Percentiles rank a stretch among this genome's conserved stretches.
phyloP scores from a whole-genome alignment of 108 stramenopile species.

The Epithemia pelagica region DNA sequence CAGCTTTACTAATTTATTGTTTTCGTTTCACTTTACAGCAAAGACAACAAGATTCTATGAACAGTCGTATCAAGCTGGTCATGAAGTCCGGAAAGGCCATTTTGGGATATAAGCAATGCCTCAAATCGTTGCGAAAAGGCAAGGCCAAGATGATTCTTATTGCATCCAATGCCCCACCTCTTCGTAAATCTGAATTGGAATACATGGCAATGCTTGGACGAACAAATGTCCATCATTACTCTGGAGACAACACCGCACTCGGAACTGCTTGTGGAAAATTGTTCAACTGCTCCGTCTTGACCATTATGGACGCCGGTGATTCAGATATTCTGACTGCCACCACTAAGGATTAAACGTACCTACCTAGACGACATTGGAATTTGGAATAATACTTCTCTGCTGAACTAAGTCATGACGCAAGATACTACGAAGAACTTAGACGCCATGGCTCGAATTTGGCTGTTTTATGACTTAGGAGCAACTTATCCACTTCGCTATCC shows the following conservation, averaged over 20 bases:
- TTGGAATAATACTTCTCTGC: too few relatives aligned
- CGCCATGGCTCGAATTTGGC: too few relatives aligned
- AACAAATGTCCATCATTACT: conserved; percentile 93
- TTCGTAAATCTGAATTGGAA: conserved; percentile 97
- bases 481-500: too few relatives aligned
- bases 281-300: conserved; percentile 91
- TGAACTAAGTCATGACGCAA: too few relatives aligned
- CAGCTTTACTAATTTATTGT: too few relatives aligned
- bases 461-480: too few relatives aligned
- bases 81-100: conserved; percentile 98
- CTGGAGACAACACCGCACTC: conserved; percentile 93
- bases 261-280: conserved; percentile 98
- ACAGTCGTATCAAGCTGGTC: conserved; percentile 97
- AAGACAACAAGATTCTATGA: conserved; percentile 93
- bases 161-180: conserved; percentile 94
- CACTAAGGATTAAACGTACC: conserved; percentile 62
- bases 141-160: conserved; percentile 96
- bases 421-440: too few relatives aligned
- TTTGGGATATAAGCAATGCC: conserved; percentile 93
- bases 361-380: too few relatives aligned
- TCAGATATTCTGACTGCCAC: conserved; percentile 70
- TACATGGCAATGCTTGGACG: conserved; percentile 99
- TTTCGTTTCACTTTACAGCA: too few relatives aligned
- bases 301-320: conserved; percentile 92
- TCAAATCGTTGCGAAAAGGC: conserved; percentile 90